These are phyloP conservation scores for Fusarium cicatricum DNA, from an alignment of 2,329 filamentous ascomycete genomes.

Conservation along the genomic window DNA sequence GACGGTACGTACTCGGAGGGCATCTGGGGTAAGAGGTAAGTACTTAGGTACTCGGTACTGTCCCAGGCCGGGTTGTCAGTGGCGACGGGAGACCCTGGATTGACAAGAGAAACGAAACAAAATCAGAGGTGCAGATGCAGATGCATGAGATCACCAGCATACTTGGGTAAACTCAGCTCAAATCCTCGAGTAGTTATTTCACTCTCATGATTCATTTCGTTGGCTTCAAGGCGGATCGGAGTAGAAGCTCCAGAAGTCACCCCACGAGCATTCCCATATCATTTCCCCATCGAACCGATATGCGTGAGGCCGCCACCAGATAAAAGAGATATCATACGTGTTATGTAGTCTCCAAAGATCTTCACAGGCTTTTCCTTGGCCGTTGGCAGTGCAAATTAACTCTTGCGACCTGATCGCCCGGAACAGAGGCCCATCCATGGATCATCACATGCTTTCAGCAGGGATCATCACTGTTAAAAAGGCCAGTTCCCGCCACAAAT, in stretches of 20 bases:
- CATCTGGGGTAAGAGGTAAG: slow-evolving; percentile 18
- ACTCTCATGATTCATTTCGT: too few species aligned
- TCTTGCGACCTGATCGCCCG: slow-evolving; percentile 12
- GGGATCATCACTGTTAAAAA: slow-evolving; percentile 29
- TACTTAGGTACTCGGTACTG: neutral
- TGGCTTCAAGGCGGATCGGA: too few species aligned
- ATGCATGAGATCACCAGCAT: too few species aligned
- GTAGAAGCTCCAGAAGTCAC: too few species aligned
- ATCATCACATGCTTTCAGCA: slow-evolving; percentile 38
- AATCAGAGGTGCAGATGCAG: neutral
- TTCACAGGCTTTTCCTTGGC: neutral
- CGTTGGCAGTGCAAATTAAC: slow-evolving; percentile 21
- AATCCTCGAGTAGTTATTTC: too few species aligned
- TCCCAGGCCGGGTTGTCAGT: neutral
- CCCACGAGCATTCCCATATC: neutral
- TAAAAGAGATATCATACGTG: slow-evolving; percentile 1
- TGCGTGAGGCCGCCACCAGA: slow-evolving; percentile 1
- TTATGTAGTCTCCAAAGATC: neutral
- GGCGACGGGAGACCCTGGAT: neutral
- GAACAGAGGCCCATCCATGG: slow-evolving; percentile 1
- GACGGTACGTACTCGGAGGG: neutral
- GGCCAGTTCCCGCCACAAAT: slow-evolving; percentile 32
- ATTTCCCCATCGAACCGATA: neutral
- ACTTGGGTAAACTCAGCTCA: too few species aligned
- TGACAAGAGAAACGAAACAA: neutral